Base-by-base conservation (phyloP, 1,284 basidiomycete species). In the Trichosporon sp. region DNA sequence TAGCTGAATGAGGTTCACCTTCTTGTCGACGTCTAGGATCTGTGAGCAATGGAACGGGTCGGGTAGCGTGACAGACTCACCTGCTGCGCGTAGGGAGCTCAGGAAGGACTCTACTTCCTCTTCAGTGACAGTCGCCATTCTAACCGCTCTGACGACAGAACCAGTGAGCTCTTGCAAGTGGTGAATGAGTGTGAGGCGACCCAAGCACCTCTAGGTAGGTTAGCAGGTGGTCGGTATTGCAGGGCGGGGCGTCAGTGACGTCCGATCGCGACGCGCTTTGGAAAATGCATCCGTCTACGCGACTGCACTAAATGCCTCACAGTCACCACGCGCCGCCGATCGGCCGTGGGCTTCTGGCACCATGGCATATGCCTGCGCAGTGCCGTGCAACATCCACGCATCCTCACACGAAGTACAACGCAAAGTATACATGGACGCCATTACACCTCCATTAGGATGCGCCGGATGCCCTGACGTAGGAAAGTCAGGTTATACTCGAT, bases 401-500 rank as follows among this genome's bases (percentile, higher is more conserved):
- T 38, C 35, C 12, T 38, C 11, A 2, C 35, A 12, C 35, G 7
- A 18, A 4, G 27, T 60, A 60, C 56, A 60, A 60, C 56, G 27
- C 13, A 31, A 51, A 8, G 18, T 18, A 31, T 60, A 60, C 29
- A 32, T 60, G 32, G 27, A 18, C 18, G 56, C 1, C 27, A 58
- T 44, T 63, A 68, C n/a, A 68, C 72, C 42, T 78, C 80, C 72
- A 79, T 76, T 32, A 84, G 71, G 23, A 86, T 83, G 51, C 83
- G 75, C 63, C 84, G 78, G 0, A 87, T 81, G 3, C 86, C 85
- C 27, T 85, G 81, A 12, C 86, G 80, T 81, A 98, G 91, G 81
- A 92, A 93, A 23, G 93, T 90, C 5, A 98, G 89, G 76, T 98
- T 98, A 83, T 93, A 96, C 80, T 98, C 95, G 56, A 98, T 88